Percentiles rank a stretch among this genome's conserved stretches.
Evolutionary conservation across 345 rosid genomes (phyloP).

Genomic region (Hypericum perforatum): DNA sequence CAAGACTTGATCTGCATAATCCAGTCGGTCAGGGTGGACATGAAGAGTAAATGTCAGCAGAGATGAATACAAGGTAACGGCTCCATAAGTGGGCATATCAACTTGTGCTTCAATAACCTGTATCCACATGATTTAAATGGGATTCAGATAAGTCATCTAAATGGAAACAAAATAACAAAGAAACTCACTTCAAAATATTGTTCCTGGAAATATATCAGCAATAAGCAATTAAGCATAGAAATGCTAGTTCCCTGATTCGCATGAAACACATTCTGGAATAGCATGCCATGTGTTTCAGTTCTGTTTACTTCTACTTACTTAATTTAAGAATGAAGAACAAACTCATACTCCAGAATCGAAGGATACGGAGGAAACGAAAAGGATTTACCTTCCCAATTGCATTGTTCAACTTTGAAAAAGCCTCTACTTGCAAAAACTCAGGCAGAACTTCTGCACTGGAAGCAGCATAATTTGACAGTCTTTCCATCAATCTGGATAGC

Average conservation of each 20-base stretch:
- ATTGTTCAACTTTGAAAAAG: conserved; percentile 88
- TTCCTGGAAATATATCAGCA: too few relatives aligned
- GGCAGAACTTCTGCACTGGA: conserved; percentile 81
- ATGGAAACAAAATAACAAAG: too few relatives aligned
- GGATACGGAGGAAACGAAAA: neutral
- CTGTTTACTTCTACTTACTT: too few relatives aligned
- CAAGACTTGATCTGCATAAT: conserved; percentile 99
- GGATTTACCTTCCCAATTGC: conserved; percentile 86
- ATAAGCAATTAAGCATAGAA: too few relatives aligned
- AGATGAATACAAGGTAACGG: conserved; percentile 87
- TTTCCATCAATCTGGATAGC: conserved; percentile 94
- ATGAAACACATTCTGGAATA: too few relatives aligned
- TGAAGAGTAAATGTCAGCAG: conserved; percentile 96
- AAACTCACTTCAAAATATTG: too few relatives aligned
- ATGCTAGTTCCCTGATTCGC: too few relatives aligned
- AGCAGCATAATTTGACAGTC: conserved; percentile 93
- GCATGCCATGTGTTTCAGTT: too few relatives aligned
- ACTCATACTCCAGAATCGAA: too few relatives aligned
- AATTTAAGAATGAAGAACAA: too few relatives aligned
- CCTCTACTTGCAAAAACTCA: conserved; percentile 96
- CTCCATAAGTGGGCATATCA: conserved; percentile 89
- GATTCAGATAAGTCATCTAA: too few relatives aligned
- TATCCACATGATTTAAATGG: conserved; percentile 10
- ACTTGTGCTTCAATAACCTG: conserved; percentile 96
- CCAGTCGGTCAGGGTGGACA: conserved; percentile 98